Evolutionary conservation across 192 early-diverging fungal species (phyloP), one percentile per base, ranked within the genome.

Genomic region (Entomortierella lignicola): DNA sequence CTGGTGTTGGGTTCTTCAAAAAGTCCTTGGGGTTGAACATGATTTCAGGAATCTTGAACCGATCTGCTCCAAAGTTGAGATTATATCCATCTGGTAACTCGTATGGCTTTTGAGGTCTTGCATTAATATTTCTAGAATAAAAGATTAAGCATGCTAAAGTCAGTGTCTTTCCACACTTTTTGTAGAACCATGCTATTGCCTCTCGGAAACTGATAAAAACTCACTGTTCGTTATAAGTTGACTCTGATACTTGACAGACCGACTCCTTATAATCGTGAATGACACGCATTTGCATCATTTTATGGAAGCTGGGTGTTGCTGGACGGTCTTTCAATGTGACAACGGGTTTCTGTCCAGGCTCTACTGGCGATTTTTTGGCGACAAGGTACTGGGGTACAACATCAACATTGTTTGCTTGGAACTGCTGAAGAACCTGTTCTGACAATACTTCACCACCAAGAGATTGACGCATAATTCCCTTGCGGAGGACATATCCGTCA

Each of bases 1-100:
- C 75, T 37, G 61, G 42, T 37, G 75, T 79, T 20, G 75, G 75
- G 68, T 70, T 79, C 54, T 67, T 70, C 67, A 92, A 74, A 55
- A 87, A 91, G 37, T 89, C 75, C 54, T 75, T 85, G 25, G 95
- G 95, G 23, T 92, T 88, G 81, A 98, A 99, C 31, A 99, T 77
- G 11, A 90, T 86, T 80, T 99, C 98, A 1, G 97, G 92, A 20
- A 92, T 62, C 59, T 87, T 85, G 75, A 90, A 99, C 34, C 97
- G 88, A 67, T 94, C 89, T 12, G 88, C 60, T 37, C 94, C 94
- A 73, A 95, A 92, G 8, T 87, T 84, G 62, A 90, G 81, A 69
- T 96, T 99, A 82, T 92, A 98, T 27, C 98, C 98, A 66, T 96
- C 91, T 25, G 98, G 92, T 63, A 99, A 96, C 84, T 99, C 98